Percentiles rank a stretch among this genome's conserved stretches.
phyloP scores from a whole-genome alignment of 768 basidiomycete genomes.

The Rickenella mellea region DNA sequence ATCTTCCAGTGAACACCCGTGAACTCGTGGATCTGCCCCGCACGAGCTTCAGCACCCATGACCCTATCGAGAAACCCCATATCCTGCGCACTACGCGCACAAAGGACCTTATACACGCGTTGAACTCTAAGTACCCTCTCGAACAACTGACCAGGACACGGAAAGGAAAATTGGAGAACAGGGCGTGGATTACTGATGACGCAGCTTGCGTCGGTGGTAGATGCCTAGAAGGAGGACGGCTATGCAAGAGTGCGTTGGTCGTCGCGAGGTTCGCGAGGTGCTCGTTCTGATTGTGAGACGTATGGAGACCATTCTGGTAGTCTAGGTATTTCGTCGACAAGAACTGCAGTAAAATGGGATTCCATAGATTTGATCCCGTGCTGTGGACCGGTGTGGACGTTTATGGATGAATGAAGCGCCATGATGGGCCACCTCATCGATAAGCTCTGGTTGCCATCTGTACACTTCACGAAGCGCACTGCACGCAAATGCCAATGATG shows the following conservation, averaged over 20 bases:
- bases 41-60: constrained; percentile 71
- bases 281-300: constrained; percentile 45
- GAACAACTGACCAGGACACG: constrained; percentile 71
- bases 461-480: too few species aligned
- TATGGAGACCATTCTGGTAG: constrained; percentile 60
- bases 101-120: constrained; percentile 72
- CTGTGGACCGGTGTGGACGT: too few species aligned
- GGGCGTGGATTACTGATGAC: constrained; percentile 77
- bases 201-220: constrained; percentile 38
- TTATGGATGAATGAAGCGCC: too few species aligned
- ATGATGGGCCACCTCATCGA: too few species aligned
- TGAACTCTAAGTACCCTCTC: constrained; percentile 58
- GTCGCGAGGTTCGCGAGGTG: constrained; percentile 60
- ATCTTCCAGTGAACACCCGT: constrained; percentile 78
- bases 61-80: constrained; percentile 70
- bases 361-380: too few species aligned
- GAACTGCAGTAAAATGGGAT: too few species aligned
- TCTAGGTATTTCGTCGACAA: neutral
- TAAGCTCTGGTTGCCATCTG: too few species aligned
- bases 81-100: constrained; percentile 76
- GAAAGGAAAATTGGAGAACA: constrained; percentile 83
- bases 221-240: constrained; percentile 39
- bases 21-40: constrained; percentile 79
- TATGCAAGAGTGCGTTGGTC: constrained; percentile 77
- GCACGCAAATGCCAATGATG: too few species aligned